These are phyloP conservation scores for Ustilago bromivora DNA, from an alignment of 1,284 basidiomycete genomes.

Conservation along the genomic window DNA sequence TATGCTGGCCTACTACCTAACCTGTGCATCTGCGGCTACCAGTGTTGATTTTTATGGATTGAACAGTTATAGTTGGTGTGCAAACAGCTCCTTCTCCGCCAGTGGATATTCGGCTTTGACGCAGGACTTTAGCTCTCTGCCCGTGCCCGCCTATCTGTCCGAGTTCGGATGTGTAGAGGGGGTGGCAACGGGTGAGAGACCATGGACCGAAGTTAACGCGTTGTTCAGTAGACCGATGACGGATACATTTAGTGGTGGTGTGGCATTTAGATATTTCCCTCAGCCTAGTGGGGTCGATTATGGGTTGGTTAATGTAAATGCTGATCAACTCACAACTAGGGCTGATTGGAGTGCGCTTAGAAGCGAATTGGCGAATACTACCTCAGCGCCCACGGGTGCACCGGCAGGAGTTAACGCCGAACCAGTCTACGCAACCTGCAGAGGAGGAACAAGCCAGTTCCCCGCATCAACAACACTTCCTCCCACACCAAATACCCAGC, in stretches of 20 bases:
- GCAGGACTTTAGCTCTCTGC: constrained; percentile 73
- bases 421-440: constrained; percentile 77
- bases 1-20: constrained; percentile 81
- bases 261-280: constrained; percentile 77
- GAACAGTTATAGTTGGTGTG: constrained; percentile 76
- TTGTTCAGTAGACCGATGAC: constrained; percentile 81
- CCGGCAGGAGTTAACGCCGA: constrained; percentile 74
- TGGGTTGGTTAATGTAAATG: constrained; percentile 83
- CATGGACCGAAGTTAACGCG: constrained; percentile 84
- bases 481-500: constrained; percentile 81
- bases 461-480: constrained; percentile 80
- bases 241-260: constrained; percentile 84
- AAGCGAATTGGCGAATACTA: constrained; percentile 75
- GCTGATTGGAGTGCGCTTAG: constrained; percentile 80
- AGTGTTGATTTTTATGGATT: constrained; percentile 84
- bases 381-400: constrained; percentile 76
- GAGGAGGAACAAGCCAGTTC: constrained; percentile 75
- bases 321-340: constrained; percentile 75
- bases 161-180: constrained; percentile 80
- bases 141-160: constrained; percentile 87
- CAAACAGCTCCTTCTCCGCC: constrained; percentile 75
- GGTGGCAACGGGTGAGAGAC: constrained; percentile 76
- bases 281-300: constrained; percentile 77
- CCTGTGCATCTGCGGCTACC: constrained; percentile 80
- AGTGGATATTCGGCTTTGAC: constrained; percentile 72